Percentiles rank a stretch among this genome's conserved stretches.
Conservation (phyloP, 2,329 filamentous ascomycete genomes). For the Capronia epimyces region DNA sequence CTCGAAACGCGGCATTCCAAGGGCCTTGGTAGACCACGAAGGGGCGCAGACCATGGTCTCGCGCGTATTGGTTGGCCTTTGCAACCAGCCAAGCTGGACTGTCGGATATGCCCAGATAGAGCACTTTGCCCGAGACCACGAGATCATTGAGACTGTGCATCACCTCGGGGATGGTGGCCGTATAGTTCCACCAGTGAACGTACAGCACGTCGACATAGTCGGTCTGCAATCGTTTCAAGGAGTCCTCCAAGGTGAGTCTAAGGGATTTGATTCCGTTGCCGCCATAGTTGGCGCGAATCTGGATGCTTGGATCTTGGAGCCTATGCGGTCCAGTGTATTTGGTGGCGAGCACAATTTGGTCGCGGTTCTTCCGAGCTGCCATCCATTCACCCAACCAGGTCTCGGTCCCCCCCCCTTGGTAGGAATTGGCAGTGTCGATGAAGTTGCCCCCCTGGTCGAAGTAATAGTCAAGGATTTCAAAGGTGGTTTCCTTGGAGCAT, state of each 20-base stretch:
- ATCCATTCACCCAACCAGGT: conserved; percentile 50
- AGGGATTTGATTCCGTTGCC: conserved; percentile 37
- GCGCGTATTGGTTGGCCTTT: conserved; percentile 53
- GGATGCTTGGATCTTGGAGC: conserved; percentile 30
- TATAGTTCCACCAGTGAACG: conserved; percentile 55
- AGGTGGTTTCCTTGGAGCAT: conserved; percentile 42
- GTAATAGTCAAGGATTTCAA: conserved; percentile 46
- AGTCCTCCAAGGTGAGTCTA: conserved; percentile 30
- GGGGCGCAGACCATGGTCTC: conserved; percentile 61
- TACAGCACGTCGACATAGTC: conserved; percentile 36
- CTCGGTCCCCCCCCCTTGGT: conserved; percentile 44
- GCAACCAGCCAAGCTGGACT: conserved; percentile 34
- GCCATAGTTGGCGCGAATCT: conserved; percentile 39
- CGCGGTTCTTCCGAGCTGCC: conserved; percentile 40
- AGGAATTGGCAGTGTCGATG: conserved; percentile 48
- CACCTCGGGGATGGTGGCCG: conserved; percentile 59
- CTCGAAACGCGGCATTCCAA: conserved; percentile 57
- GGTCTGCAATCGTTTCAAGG: conserved; percentile 34
- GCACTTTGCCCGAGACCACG: conserved; percentile 56
- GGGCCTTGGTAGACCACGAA: conserved; percentile 65
- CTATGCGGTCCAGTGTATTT: conserved; percentile 45
- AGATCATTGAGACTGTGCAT: conserved; percentile 63
- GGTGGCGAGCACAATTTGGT: conserved; percentile 51
- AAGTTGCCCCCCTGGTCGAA: conserved; percentile 47
- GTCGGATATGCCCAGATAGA: conserved; percentile 57